Evolutionary conservation across 352 stramenopile genomes (phyloP), one percentile per base, ranked within the genome.

Genomic region (Pythium sukuiense): DNA sequence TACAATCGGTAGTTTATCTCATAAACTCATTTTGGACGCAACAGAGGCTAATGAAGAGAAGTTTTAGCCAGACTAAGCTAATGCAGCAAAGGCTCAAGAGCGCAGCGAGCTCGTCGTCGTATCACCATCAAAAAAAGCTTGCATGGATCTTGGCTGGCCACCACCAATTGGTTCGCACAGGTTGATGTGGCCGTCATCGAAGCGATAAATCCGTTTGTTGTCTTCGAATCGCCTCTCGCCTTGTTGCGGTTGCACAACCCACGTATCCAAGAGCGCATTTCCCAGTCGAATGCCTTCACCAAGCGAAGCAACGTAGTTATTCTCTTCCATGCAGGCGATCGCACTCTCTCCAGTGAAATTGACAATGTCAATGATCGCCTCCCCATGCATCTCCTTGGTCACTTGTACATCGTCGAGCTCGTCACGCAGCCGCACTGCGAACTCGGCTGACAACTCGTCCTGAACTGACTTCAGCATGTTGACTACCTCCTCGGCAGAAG

Each of bases 221-320:
- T 70, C 57, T 45, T 77, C 61, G 48, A 78, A 81, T 20, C 45
- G 41, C 8, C 58, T 43, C 6, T 57, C 52, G 52, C 79, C 71
- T 54, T 79, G 79, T 33, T 69, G 48, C 54, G 79, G 71, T 39
- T 81, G 76, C 0, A 83, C 26, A 26, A 76, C 67, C 3, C 71
- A 69, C 1, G 68, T 65, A 39, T 81, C 70, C 59, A 83, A 63
- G 37, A 81, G 49, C 53, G 74, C 57, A 45, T 83, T 83, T 2
- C 73, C 73, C 11, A 83, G 26, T 6, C 76, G 76, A 9, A 83
- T 49, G 3, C 63, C 76, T 29, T 83, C 76, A 2, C 53, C n/a
- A 9, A 57, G 49, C 3, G 48, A 55, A 1, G 20, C 48, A 16
- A 74, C 61, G 14, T 65, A 59, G 24, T 64, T 52, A 0, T 66